Evolutionary conservation across 306 rosid species (phyloP), one percentile per base, ranked within the genome.

Genomic region (Quercus bicolor): DNA sequence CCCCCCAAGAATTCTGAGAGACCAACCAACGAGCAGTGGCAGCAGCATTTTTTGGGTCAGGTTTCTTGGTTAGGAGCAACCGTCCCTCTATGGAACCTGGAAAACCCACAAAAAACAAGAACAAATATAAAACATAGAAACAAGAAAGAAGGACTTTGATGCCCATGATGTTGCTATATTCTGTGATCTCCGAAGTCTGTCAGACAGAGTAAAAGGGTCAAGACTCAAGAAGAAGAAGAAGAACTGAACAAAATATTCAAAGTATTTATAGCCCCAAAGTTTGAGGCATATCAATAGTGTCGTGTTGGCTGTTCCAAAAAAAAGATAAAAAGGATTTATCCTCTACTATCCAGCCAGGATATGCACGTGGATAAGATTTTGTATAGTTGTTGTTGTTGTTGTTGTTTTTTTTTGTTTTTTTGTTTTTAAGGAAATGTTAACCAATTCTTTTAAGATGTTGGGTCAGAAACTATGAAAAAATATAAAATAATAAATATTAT

Each of bases 1-100:
- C 93, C 10, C 96, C 98, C 98, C 98, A 94, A 59, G 81, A 85
- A 82, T 88, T 94, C 77, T 80, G 88, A 53, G 97, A 82, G 79
- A 89, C 85, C 81, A 94, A 79, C 98, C 98, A 94, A 31, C 98
- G 98, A 83, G 98, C 96, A 45, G 93, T 83, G 9, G 92, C 96
- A 18, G 91, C 88, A 66, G 96, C 91, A 57, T 88, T 72, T 16
- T 83, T 45, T 5, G 93, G 97, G 91, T 90, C 86, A 48, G 97
- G 97, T 86, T 94, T 94, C 5, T 82, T 45, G 43, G 43, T 60
- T 0, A 80, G 78, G 6, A 88, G 81, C 12, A 78, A n/a, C 61
- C 96, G 86, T 0, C 87, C 91, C 15, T 81, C 55, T 2, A 77
- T 90, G 2, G 62, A 70, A 66, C 9, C 75, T 2, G 64, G 79